Evolutionary conservation across 2,329 filamentous ascomycete species (phyloP), one percentile per base, ranked within the genome.

Genomic region (Fusarium sublunatum): DNA sequence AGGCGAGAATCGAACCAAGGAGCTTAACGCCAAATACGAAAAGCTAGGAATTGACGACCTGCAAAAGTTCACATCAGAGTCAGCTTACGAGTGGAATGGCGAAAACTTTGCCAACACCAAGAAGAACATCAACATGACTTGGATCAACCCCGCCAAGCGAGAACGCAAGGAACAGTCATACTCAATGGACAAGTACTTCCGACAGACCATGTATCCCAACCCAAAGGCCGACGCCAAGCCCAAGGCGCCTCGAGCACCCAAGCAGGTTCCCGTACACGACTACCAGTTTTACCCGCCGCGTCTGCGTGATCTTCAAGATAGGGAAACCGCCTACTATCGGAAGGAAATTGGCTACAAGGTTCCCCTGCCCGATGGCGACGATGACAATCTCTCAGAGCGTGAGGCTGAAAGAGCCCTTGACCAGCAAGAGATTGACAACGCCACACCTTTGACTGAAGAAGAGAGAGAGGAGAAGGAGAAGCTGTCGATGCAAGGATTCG

Each of bases 161-260:
- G 96, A 99, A 79, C 91, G 95, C 72, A 99, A 98, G 77, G 94
- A 98, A 73, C 93, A 97, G 74, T 93, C 92, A 6, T 99, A 99
- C 75, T 97, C 94, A 0, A 97, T 99, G 81, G 96, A 99, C 76
- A 96, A 97, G 77, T 99, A 99, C 79, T 99, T 98, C 79, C 90
- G 94, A 66, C 89, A 96, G 71, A 92, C 93, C 9, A 86, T 99
- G 72, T 91, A 91, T 70, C 83, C 83, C 10, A 84, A 86, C 32
- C 95, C 91, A 88, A 92, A 76, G 87, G 89, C 92, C 35, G 93
- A 97, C 61, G 86, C 91, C 25, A 97, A 97, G 76, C 93, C 94
- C 8, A 97, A 97, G 78, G 92, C 95, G 19, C 96, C 95, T n/a
- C 88, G 93, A 53, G 92, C 95, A 9, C 95, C 95, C 1, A 97